Percentiles rank a stretch among this genome's conserved stretches.
These are phyloP conservation scores for Rhodotorula sp. DNA, from an alignment of 1,284 basidiomycete species.

Conservation along the genomic window DNA sequence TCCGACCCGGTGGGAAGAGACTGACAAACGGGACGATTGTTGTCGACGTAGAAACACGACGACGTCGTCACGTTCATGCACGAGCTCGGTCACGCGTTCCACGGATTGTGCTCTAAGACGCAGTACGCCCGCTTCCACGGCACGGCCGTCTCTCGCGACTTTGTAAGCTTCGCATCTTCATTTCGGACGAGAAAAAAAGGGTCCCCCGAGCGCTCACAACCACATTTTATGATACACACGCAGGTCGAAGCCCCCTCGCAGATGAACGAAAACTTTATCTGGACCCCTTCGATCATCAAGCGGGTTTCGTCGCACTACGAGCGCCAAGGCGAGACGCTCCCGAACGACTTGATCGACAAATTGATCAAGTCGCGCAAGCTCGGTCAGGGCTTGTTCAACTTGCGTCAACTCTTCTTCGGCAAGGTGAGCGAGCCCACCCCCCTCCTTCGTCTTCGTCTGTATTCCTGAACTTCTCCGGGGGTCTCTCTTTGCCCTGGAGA, in stretches of 20 bases:
- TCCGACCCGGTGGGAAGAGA: conserved; percentile 51
- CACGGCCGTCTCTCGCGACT: conserved; percentile 67
- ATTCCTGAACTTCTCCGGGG: no score
- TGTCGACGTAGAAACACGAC: neutral
- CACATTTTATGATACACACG: neutral
- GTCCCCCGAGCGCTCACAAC: neutral
- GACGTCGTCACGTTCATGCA: conserved; percentile 52
- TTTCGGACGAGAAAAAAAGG: neutral
- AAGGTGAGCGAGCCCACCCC: conserved; percentile 54
- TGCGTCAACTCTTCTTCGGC: conserved; percentile 77
- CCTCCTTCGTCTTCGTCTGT: no score
- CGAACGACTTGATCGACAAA: conserved; percentile 70
- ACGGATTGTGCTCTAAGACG: conserved; percentile 64
- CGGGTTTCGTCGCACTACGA: conserved; percentile 75
- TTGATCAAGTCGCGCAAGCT: conserved; percentile 76
- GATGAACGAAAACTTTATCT: conserved; percentile 81
- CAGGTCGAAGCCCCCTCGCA: conserved; percentile 65
- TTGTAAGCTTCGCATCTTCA: conserved; percentile 51
- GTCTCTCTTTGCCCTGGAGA: no score
- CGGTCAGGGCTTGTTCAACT: conserved; percentile 73
- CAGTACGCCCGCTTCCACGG: conserved; percentile 75
- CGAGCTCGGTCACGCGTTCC: conserved; percentile 76
- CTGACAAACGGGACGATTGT: neutral
- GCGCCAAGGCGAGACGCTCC: conserved; percentile 64
- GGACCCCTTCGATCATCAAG: conserved; percentile 64